Conservation (phyloP, 2,329 filamentous ascomycete genomes). For the Fusarium sp. region DNA sequence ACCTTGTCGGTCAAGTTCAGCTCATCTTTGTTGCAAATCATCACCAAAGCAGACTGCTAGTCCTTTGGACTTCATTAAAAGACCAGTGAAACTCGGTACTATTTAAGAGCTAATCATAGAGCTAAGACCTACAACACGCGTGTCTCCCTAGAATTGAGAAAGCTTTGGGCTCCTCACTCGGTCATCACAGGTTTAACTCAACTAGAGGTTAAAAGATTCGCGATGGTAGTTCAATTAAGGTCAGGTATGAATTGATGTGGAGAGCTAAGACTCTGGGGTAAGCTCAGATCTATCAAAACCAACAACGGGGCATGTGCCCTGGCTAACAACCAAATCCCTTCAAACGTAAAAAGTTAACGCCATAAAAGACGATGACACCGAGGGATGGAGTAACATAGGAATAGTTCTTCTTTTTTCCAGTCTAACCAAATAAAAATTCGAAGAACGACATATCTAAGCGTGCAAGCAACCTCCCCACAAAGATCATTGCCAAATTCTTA, state of each 20-base stretch:
- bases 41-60: background rate
- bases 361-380: background rate
- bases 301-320: background rate
- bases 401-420: background rate
- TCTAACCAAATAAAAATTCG: background rate
- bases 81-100: background rate
- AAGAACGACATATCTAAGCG: background rate
- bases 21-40: background rate
- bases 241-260: background rate
- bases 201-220: background rate
- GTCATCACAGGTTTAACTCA: too few species aligned
- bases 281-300: background rate
- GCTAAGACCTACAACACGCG: background rate
- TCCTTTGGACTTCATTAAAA: background rate
- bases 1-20: background rate
- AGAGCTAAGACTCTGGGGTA: conserved; percentile 3
- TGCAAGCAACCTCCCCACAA: conserved; percentile 14
- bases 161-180: too few species aligned
- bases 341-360: background rate
- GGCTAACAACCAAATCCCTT: background rate
- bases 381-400: background rate
- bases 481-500: conserved; percentile 20
- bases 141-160: background rate
- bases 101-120: background rate
- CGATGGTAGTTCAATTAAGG: background rate